Conservation (phyloP, 2,329 filamentous ascomycete genomes). For the Fusarium floridanum region DNA sequence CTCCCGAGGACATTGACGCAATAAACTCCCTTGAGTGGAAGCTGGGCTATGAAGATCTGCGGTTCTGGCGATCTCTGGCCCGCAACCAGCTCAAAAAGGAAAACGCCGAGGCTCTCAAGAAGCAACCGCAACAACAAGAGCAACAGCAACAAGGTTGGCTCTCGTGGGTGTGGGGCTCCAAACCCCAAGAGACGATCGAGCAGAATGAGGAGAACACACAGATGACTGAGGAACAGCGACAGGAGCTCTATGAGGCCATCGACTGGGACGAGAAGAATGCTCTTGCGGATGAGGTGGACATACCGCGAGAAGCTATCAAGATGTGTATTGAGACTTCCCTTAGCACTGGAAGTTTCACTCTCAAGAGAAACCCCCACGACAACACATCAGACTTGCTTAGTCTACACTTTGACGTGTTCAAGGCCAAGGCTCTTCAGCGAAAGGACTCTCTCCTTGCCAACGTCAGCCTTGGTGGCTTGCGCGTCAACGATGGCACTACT, state of each 20-base stretch:
- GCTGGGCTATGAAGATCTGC: constrained; percentile 91
- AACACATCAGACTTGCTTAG: constrained; percentile 85
- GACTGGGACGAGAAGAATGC: constrained; percentile 98
- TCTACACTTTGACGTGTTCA: constrained; percentile 94
- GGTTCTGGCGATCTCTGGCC: constrained; percentile 96
- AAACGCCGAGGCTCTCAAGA: constrained; percentile 87
- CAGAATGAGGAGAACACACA: constrained; percentile 78
- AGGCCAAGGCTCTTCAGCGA: constrained; percentile 87
- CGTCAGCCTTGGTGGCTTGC: constrained; percentile 89
- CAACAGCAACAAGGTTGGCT: constrained; percentile 87
- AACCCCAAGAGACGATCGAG: constrained; percentile 72
- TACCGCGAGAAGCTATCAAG: constrained; percentile 92
- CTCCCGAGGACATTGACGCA: constrained; percentile 77
- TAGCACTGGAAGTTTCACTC: constrained; percentile 95
- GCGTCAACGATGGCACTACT: constrained; percentile 96
- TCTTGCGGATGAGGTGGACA: constrained; percentile 86
- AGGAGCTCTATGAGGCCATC: constrained; percentile 97
- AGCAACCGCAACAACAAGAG: constrained; percentile 65
- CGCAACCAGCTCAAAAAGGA: constrained; percentile 96
- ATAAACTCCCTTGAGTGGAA: constrained; percentile 86
- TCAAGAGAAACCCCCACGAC: constrained; percentile 77
- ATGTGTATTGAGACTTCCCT: constrained; percentile 92
- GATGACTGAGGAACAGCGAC: constrained; percentile 95
- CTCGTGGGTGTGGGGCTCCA: constrained; percentile 91
- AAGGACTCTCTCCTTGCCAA: constrained; percentile 92